Percentiles rank a stretch among this genome's conserved stretches.
Evolutionary conservation across 192 early-diverging fungal species (phyloP).

Genomic region (Chytriomyces sp.): DNA sequence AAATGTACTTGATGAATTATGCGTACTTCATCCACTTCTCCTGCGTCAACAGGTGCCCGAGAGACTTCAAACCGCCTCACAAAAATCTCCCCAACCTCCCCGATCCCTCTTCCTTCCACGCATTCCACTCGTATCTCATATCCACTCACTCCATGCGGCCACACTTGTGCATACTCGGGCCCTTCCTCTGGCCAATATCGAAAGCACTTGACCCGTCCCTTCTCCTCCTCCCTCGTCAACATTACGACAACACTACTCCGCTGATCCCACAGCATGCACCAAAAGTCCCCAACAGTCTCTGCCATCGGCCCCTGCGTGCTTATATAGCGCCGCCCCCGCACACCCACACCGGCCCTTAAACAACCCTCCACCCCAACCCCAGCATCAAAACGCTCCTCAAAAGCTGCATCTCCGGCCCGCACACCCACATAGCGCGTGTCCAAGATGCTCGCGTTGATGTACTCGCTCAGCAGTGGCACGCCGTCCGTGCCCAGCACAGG

Average conservation of each 20-base stretch:
- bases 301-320: conserved; percentile 86
- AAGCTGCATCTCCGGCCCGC: background rate
- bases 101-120: conserved; percentile 4
- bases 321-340: conserved; percentile 65
- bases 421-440: conserved; percentile 14
- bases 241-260: conserved; percentile 77
- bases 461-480: conserved; percentile 50
- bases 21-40: conserved; percentile 26
- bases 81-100: conserved; percentile 30
- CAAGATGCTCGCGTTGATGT: conserved; percentile 86
- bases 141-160: background rate
- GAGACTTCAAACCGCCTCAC: conserved; percentile 28
- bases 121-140: conserved; percentile 50
- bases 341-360: background rate
- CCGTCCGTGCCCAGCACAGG: background rate
- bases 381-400: background rate
- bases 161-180: background rate
- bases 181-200: conserved; percentile 80
- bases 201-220: conserved; percentile 73
- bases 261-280: conserved; percentile 89
- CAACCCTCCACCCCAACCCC: background rate
- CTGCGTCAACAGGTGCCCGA: background rate
- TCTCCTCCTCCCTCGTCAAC: conserved; percentile 81
- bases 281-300: conserved; percentile 78
- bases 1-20: conserved; percentile 75